phyloP scores from a whole-genome alignment of 352 stramenopile genomes.

The Albugo candida region DNA sequence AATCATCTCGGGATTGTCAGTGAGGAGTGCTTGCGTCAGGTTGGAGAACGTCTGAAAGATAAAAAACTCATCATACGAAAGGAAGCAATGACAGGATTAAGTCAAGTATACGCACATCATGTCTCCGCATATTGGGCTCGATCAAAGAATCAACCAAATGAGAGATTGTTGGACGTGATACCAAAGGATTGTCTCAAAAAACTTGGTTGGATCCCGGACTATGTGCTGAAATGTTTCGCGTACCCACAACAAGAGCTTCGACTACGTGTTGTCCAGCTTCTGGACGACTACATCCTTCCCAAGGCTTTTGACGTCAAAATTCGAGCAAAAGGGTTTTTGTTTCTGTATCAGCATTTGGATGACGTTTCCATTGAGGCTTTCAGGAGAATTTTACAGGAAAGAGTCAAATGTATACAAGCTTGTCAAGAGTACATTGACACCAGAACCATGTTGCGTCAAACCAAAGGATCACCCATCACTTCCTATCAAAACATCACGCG shows the following conservation, averaged over 20 bases:
- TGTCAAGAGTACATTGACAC: slow-evolving; percentile 17
- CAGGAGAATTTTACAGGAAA: slow-evolving; percentile 40
- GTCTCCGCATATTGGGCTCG: slow-evolving; percentile 34
- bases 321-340: slow-evolving; percentile 49
- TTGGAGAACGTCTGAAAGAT: slow-evolving; percentile 78
- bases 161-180: slow-evolving; percentile 13
- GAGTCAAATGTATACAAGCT: slow-evolving; percentile 21
- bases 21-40: slow-evolving; percentile 38
- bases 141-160: slow-evolving; percentile 9
- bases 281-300: slow-evolving; percentile 71
- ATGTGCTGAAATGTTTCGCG: slow-evolving; percentile 70
- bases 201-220: slow-evolving; percentile 64
- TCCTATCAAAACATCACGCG: slow-evolving; percentile 13
- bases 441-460: slow-evolving; percentile 13
- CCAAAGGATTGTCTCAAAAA: slow-evolving; percentile 28
- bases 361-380: slow-evolving; percentile 42
- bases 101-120: slow-evolving; percentile 58
- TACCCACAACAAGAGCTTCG: slow-evolving; percentile 71
- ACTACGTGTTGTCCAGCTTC: slow-evolving; percentile 56
- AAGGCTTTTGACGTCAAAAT: slow-evolving; percentile 27
- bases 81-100: slow-evolving; percentile 76
- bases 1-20: slow-evolving; percentile 47
- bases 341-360: slow-evolving; percentile 52
- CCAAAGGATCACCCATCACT: slow-evolving; percentile 5
- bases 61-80: slow-evolving; percentile 64